Evolutionary conservation across 257 asterid species (phyloP).

Genomic region (Ajuga chamaepitys): DNA sequence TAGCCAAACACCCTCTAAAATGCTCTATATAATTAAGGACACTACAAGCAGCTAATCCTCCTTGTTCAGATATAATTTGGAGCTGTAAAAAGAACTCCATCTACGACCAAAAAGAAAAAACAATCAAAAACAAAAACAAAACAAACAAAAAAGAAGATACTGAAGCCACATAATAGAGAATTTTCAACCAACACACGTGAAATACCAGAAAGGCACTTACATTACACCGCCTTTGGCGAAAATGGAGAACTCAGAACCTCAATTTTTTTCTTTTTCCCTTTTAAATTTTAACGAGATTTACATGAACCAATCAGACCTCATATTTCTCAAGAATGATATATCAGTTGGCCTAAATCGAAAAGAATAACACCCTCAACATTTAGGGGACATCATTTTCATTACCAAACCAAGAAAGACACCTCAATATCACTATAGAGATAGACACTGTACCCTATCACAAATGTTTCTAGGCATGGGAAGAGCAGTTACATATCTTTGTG

Average conservation of each 20-base stretch:
- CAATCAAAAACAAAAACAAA: too few species aligned
- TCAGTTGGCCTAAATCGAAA: constrained; percentile 23
- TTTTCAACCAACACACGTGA: constrained; percentile 12
- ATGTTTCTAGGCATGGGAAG: constrained; percentile 54
- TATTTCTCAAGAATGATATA: constrained; percentile 32
- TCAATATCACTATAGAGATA: constrained; percentile 53
- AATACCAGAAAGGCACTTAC: constrained; percentile 14
- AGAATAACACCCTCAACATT: constrained; percentile 28
- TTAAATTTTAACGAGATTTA: constrained; percentile 19
- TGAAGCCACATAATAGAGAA: not conserved
- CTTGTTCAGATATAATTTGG: too few species aligned
- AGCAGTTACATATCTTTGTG: constrained; percentile 70
- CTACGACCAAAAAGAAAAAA: too few species aligned
- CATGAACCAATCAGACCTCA: constrained; percentile 27
- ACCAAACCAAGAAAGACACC: constrained; percentile 15
- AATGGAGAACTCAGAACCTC: constrained; percentile 28
- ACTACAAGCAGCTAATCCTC: too few species aligned
- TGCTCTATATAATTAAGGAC: too few species aligned
- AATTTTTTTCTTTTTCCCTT: not conserved
- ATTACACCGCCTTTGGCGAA: constrained; percentile 29
- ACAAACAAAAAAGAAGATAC: too few species aligned
- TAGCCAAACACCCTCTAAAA: too few species aligned
- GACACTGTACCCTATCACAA: constrained; percentile 60
- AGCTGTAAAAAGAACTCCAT: too few species aligned
- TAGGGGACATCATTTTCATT: constrained; percentile 23